phyloP scores from a whole-genome alignment of 495 filamentous ascomycete genomes.

The Neurospora sp. region DNA sequence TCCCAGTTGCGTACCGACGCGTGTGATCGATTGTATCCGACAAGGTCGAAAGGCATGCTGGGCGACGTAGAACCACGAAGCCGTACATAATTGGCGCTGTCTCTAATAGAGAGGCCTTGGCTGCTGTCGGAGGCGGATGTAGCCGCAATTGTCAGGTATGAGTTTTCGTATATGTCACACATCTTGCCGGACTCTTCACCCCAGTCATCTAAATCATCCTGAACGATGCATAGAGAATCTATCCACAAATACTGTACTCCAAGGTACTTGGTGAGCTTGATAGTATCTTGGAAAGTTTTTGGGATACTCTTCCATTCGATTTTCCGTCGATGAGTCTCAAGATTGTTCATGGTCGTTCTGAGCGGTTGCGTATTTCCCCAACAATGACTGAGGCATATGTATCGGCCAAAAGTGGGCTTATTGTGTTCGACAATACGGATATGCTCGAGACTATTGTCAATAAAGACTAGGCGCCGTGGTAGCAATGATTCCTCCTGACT shows the following conservation, averaged over 20 bases:
- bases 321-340: too few species aligned
- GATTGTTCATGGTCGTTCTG: too few species aligned
- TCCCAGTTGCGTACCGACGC: too few species aligned
- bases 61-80: neutral
- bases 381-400: too few species aligned
- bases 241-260: constrained; percentile 1
- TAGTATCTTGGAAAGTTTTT: constrained; percentile 1
- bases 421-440: too few species aligned
- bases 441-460: too few species aligned
- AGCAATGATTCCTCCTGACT: too few species aligned
- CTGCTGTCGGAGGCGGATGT: neutral
- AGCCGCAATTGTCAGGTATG: neutral
- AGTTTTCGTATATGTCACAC: neutral
- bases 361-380: too few species aligned
- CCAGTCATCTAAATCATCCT: neutral
- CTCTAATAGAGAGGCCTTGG: neutral
- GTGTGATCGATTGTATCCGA: too few species aligned
- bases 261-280: neutral
- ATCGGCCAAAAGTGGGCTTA: too few species aligned
- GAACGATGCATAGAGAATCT: constrained; percentile 4
- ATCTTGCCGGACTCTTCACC: neutral
- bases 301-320: neutral
- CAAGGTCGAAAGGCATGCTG: too few species aligned
- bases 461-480: too few species aligned
- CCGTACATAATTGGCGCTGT: neutral